Evolutionary conservation across 2,329 filamentous ascomycete genomes (phyloP), one percentile per base, ranked within the genome.

Genomic region (Catunica adiposa): DNA sequence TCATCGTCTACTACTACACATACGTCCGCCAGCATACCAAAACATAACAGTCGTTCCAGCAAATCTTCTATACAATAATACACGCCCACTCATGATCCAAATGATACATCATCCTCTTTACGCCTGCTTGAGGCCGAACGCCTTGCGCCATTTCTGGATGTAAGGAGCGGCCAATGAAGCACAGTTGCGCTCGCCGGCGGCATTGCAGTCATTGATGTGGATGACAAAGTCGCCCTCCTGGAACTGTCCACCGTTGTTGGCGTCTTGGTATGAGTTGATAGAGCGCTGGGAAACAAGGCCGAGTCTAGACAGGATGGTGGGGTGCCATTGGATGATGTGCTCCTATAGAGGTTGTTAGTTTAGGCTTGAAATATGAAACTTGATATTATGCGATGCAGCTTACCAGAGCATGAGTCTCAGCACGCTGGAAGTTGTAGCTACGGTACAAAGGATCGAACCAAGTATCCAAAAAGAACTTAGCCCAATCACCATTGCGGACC

Each of bases 381-480:
- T 20, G 26, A 42, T 15, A 1, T 31, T 11, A 17, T 29, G 14
- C 23, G 26, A 26, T 11, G 44, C 48, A 44, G 67, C 81, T 66
- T 73, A 89, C 92, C 72, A 98, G 69, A 53, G 90, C 89, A 71
- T 98, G 90, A 23, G 76, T 79, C 68, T 98, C 92, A 0, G 88
- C 89, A 67, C 94, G 96, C 65, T 94, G 87, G 65, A 98, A 98
- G 66, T 95, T 94, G 71, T 98, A 98, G 62, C 77, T 86, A 60
- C 90, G 78, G 69, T 94, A 98, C 46, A 97, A 72, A 51, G 92
- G 92, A 66, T 97, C 89, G 65, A 92, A 94, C 92, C 92, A 98
- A 1, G 86, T 84, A 66, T 98, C 92, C 17, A 97, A 69, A 65
- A 98, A 87, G 72, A 86, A 98, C 64, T 84, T 85, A 47, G 86